phyloP scores from a whole-genome alignment of 2,329 filamentous ascomycete genomes.

The Colletotrichum sp. region DNA sequence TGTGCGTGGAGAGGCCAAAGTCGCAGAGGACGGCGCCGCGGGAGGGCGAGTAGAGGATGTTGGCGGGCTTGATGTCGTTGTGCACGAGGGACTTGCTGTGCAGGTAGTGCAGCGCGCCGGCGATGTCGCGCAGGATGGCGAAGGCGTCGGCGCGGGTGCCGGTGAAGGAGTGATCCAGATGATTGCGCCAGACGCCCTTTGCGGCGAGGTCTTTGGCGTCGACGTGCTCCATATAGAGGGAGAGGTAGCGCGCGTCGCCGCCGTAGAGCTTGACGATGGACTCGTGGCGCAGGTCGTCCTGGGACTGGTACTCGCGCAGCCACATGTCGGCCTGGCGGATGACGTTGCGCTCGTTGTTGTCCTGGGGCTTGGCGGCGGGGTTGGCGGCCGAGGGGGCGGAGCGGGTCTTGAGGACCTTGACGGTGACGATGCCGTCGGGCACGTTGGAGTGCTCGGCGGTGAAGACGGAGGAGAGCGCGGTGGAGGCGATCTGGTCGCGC shows the following conservation, averaged over 20 bases:
- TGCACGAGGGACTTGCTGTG: constrained; percentile 60
- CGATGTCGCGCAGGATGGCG: constrained; percentile 60
- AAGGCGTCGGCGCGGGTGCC: constrained; percentile 54
- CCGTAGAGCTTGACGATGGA: constrained; percentile 65
- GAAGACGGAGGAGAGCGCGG: constrained; percentile 60
- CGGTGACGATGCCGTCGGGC: constrained; percentile 60
- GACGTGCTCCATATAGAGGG: constrained; percentile 67
- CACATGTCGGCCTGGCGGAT: constrained; percentile 66
- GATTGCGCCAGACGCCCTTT: constrained; percentile 53
- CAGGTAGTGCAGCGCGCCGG: constrained; percentile 60
- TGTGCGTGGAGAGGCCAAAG: constrained; percentile 60
- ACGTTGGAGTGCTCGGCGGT: constrained; percentile 59
- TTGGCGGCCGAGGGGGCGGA: constrained; percentile 27
- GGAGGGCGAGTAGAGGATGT: constrained; percentile 64
- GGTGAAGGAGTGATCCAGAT: constrained; percentile 52
- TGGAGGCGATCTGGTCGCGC: constrained; percentile 60
- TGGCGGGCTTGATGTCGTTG: constrained; percentile 68
- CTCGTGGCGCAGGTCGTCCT: constrained; percentile 59
- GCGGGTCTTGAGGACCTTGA: constrained; percentile 65
- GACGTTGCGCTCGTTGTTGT: constrained; percentile 58
- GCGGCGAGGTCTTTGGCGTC: constrained; percentile 60
- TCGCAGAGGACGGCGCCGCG: constrained; percentile 66
- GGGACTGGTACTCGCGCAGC: constrained; percentile 62
- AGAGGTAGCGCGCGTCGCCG: constrained; percentile 64
- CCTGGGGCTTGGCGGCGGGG: constrained; percentile 48